Base-by-base conservation (phyloP, 176 grass and related monocot species). In the Aechmea fasciata region DNA sequence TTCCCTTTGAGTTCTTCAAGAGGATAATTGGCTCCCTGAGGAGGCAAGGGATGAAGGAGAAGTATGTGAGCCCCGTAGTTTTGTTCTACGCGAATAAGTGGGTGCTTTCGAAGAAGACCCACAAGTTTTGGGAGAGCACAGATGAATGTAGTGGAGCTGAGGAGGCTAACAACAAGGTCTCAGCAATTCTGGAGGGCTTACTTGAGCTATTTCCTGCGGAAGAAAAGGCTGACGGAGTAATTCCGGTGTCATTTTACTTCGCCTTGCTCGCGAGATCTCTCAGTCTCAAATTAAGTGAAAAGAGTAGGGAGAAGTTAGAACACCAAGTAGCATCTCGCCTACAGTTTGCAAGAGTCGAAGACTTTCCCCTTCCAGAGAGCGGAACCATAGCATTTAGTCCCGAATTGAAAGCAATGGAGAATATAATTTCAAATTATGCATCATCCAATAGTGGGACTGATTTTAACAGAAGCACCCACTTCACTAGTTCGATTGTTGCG, bases 71-170 rank as follows among this genome's bases (percentile, higher is more conserved):
- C 68, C 86, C 89, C 71, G 64, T 96, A 5, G 68, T 96, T 65
- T 71, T 96, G 73, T 90, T 89, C 82, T 96, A 92, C 59, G 93
- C 89, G 4, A 96, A 96, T 82, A 96, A 96, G 81, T 96, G 93
- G 93, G 85, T 92, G 75, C 93, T 96, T 65, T 96, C 93, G 13
- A 82, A 87, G 84, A 96, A 96, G 73, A 96, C 93, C 13, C 89
- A 83, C 79, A 89, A 87, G 80, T 96, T 92, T 73, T 92, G 86
- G 93, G 86, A 87, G 24, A 75, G 51, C 80, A 84, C 74, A 59
- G 81, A 79, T 22, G 80, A 96, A 3, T 53, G 75, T 25, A 81
- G 77, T 47, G 91, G 85, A 52, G 82, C 73, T 59, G 80, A 47
- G 23, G 81, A 80, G 69, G 85, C 83, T 0, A 81, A 85, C 63